Evolutionary conservation across 257 asterid genomes (phyloP), one percentile per base, ranked within the genome.

Genomic region (Echium plantagineum): DNA sequence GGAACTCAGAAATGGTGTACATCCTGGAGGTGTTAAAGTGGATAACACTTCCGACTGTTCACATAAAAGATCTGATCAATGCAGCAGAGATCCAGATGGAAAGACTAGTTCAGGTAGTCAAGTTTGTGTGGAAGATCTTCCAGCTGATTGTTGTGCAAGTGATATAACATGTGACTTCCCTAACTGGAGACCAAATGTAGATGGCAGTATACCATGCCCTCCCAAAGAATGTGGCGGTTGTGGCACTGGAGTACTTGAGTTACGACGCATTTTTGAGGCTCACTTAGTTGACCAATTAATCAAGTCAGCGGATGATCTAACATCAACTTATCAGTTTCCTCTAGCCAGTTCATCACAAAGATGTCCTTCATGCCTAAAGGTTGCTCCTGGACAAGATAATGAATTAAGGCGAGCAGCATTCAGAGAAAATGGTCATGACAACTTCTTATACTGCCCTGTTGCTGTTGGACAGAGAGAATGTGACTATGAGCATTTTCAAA

Each of bases 221-320:
- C 89, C 93, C 28, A 74, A 81, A 69, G 85, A 67, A 68, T 60
- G 42, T 19, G 89, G 93, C 57, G 96, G 96, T 59, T 87, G 96
- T 70, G 96, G 89, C 58, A 63, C 82, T 21, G 63, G 77, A 58
- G 61, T 75, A 66, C 69, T 87, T 62, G 77, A 38, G 47, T 59
- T 87, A 60, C 79, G 75, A 65, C 85, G 94, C 65, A 74, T 83
- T 67, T 66, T 80, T 47, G 52, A 67, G 22, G 84, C 89, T 54
- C 57, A 81, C 64, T 77, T 79, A 81, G 81, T 87, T 63, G 70
- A 73, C 38, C 57, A 75, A 60, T 70, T 87, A 72, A 70, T 85
- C 57, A 65, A n/a, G n/a, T 70, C 59, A 21, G 81, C 79, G 0
- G 85, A 81, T 74, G 78, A 67, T n/a, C 64, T 81, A 31, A 76